Evolutionary conservation across 1,284 basidiomycete species (phyloP).

Genomic region (Apiotrichum porosum): DNA sequence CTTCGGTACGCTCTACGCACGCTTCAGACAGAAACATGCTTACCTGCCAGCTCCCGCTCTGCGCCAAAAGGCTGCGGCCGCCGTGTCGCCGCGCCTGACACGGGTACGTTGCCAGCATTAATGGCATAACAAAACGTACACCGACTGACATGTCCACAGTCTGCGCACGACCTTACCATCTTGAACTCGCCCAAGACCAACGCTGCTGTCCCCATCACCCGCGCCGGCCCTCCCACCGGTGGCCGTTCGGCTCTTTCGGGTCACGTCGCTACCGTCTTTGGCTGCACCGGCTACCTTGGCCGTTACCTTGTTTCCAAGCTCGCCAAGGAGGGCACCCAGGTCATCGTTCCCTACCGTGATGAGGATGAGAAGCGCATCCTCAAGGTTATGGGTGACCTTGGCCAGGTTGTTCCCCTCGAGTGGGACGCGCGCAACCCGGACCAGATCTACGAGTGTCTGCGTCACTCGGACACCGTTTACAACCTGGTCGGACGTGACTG

Average conservation of each 20-base stretch:
- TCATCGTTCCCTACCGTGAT: slow-evolving; percentile 92
- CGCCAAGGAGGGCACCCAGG: slow-evolving; percentile 90
- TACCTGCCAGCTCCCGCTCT: slow-evolving; percentile 26
- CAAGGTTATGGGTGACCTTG: slow-evolving; percentile 91
- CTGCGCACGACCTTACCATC: slow-evolving; percentile 43
- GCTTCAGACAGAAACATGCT: neutral
- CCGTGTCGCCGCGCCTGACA: slow-evolving; percentile 15
- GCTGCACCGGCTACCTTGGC: slow-evolving; percentile 91
- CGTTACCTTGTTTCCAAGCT: slow-evolving; percentile 90
- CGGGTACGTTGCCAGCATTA: slow-evolving; percentile 15
- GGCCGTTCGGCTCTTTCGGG: slow-evolving; percentile 83
- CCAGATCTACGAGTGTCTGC: slow-evolving; percentile 88
- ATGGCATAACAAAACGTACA: no score
- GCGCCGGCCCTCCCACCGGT: slow-evolving; percentile 62
- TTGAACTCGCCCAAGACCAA: slow-evolving; percentile 28
- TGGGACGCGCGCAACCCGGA: slow-evolving; percentile 84
- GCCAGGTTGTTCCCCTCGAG: slow-evolving; percentile 95
- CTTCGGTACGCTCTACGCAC: slow-evolving; percentile 18
- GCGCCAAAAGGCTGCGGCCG: slow-evolving; percentile 23
- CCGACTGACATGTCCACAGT: slow-evolving; percentile 25
- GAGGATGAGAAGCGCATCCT: slow-evolving; percentile 90
- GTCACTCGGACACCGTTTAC: slow-evolving; percentile 96
- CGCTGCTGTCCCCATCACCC: slow-evolving; percentile 59
- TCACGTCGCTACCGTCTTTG: slow-evolving; percentile 93
- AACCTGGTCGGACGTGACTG: slow-evolving; percentile 86